Conservation (phyloP, 441 rosid genomes). For the Pelargonium australe region DNA sequence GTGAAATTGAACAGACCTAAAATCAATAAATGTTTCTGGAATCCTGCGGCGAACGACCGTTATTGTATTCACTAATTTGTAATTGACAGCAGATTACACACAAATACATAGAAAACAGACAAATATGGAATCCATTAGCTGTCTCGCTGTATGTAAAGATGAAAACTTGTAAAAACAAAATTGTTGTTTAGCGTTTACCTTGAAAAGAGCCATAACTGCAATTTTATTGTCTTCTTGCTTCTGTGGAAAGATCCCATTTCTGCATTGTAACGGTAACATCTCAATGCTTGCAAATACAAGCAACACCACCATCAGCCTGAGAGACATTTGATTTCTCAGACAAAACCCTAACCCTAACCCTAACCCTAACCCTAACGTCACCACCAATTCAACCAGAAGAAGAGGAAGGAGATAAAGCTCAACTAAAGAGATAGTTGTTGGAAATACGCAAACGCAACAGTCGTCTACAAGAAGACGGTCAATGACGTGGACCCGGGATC, state of each 20-base stretch:
- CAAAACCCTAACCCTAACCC: background rate
- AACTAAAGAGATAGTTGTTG: background rate
- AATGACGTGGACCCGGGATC: background rate
- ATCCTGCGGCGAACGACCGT: background rate
- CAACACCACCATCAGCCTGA: background rate
- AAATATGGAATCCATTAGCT: background rate
- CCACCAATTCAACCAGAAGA: too few species aligned
- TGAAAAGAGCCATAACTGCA: slow-evolving; percentile 6
- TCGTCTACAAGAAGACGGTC: background rate
- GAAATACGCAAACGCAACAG: background rate
- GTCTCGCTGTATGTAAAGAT: too few species aligned
- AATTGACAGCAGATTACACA: background rate
- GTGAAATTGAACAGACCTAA: background rate
- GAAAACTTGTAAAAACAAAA: background rate
- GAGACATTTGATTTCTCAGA: background rate
- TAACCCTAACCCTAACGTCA: background rate
- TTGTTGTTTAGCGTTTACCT: background rate
- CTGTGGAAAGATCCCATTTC: background rate
- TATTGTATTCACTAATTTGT: background rate
- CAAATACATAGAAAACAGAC: background rate
- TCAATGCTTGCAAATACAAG: background rate
- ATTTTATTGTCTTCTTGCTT: slow-evolving; percentile 1
- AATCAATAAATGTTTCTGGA: background rate
- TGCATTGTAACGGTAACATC: slow-evolving; percentile 6
- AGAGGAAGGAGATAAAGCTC: background rate